Conservation (phyloP, 2,329 filamentous ascomycete species). For the Phaeosphaeria sp. region DNA sequence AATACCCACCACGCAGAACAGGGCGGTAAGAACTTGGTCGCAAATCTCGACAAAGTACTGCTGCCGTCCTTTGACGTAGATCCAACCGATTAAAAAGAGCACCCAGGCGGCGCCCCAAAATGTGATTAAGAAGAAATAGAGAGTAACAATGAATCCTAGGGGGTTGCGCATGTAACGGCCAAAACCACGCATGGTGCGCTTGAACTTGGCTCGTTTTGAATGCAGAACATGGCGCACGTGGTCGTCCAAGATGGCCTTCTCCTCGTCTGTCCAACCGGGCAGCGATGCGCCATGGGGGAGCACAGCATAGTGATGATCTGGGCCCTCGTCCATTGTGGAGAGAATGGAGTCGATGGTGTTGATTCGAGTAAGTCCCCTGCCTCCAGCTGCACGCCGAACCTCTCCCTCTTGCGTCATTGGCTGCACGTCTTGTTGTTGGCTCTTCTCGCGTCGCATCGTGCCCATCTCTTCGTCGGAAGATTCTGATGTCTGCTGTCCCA, state of each 20-base stretch:
- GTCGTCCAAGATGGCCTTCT: slow-evolving; percentile 79
- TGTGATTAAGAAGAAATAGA: slow-evolving; percentile 88
- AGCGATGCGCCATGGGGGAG: slow-evolving; percentile 76
- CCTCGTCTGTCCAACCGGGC: slow-evolving; percentile 76
- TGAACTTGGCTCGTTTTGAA: slow-evolving; percentile 79
- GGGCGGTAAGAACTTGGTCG: slow-evolving; percentile 66
- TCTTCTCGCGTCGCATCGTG: slow-evolving; percentile 16
- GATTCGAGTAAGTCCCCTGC: slow-evolving; percentile 19
- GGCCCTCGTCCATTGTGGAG: slow-evolving; percentile 53
- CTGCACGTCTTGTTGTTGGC: slow-evolving; percentile 15
- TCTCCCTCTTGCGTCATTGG: slow-evolving; percentile 26
- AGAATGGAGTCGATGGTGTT: slow-evolving; percentile 43
- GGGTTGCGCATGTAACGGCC: slow-evolving; percentile 75
- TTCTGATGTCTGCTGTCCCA: slow-evolving; percentile 59
- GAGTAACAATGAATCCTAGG: slow-evolving; percentile 80
- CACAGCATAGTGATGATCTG: slow-evolving; percentile 73
- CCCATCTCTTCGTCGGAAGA: slow-evolving; percentile 39
- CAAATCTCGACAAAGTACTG: slow-evolving; percentile 63
- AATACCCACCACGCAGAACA: slow-evolving; percentile 70
- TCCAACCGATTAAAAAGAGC: slow-evolving; percentile 86
- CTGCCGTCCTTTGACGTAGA: slow-evolving; percentile 77
- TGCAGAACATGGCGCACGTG: slow-evolving; percentile 88
- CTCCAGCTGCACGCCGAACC: slow-evolving; percentile 20
- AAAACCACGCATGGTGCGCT: slow-evolving; percentile 79
- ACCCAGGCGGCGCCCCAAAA: slow-evolving; percentile 88